These are phyloP conservation scores for Puccinia coronata DNA, from an alignment of 1,284 basidiomycete species.

Conservation along the genomic window DNA sequence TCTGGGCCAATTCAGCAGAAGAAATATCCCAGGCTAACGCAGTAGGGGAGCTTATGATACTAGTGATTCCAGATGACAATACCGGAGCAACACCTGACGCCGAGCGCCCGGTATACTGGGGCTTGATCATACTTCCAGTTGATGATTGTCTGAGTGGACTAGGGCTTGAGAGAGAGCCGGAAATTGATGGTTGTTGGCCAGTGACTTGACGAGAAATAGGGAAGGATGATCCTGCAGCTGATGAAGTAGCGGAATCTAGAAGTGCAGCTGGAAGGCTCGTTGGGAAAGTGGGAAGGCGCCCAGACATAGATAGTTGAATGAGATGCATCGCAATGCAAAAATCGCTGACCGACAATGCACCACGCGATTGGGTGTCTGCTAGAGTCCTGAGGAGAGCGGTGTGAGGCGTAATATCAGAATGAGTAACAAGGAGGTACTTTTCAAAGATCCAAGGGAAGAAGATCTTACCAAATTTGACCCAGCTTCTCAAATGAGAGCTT, in stretches of 20 bases:
- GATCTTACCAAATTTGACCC: constrained; percentile 82
- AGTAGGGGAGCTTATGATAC: constrained; percentile 16
- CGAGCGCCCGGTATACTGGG: constrained; percentile 40
- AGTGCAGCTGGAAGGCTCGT: constrained; percentile 76
- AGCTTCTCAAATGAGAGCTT: constrained; percentile 85
- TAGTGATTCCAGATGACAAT: constrained; percentile 5
- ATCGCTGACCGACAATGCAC: constrained; percentile 83
- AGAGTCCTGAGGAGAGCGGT: constrained; percentile 68
- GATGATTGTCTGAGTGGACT: constrained; percentile 40
- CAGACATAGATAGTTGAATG: constrained; percentile 68
- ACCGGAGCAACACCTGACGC: constrained; percentile 1
- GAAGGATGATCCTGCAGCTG: background rate
- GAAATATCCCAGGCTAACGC: constrained; percentile 77
- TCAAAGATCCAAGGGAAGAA: too few relatives aligned
- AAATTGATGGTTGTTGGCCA: constrained; percentile 16
- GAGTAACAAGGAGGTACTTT: constrained; percentile 22
- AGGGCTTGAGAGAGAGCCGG: constrained; percentile 54
- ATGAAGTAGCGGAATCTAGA: constrained; percentile 72
- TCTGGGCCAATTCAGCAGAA: constrained; percentile 73
- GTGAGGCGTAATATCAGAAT: background rate
- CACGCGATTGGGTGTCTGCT: constrained; percentile 89
- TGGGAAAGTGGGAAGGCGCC: constrained; percentile 74
- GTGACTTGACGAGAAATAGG: constrained; percentile 43
- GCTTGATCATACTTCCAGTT: constrained; percentile 18
- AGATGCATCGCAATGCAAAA: constrained; percentile 88